A percentile compares a stretch with the other conserved stretches of the same genome.
phyloP scores from a whole-genome alignment of 768 basidiomycete genomes.

The Boletus edulis region DNA sequence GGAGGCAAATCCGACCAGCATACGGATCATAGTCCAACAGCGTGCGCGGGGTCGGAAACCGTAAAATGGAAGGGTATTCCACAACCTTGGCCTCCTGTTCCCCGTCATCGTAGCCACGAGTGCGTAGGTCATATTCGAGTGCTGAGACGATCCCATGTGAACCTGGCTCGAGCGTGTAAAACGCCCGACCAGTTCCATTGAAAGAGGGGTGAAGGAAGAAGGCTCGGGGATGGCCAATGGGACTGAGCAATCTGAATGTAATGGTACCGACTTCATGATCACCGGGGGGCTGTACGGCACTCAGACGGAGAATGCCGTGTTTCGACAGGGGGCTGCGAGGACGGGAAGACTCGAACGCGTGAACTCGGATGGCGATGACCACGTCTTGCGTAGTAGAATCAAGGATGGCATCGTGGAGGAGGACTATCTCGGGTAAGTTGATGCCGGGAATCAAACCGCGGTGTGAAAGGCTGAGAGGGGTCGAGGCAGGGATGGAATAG shows the following conservation, averaged over 20 bases:
- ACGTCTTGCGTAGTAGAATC: conserved; percentile 10
- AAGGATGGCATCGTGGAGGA: conserved; percentile 12
- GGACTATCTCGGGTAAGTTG: background rate
- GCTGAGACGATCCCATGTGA: background rate
- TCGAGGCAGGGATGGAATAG: background rate
- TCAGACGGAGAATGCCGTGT: conserved; percentile 12
- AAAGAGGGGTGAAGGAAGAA: conserved; percentile 1
- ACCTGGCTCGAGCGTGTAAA: background rate
- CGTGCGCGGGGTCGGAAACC: no score
- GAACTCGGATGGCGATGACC: conserved; percentile 7
- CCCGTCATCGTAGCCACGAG: no score
- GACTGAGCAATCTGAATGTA: conserved; percentile 1
- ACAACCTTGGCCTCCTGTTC: no score
- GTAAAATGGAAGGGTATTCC: no score
- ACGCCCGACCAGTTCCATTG: conserved; percentile 12
- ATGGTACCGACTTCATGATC: conserved; percentile 4
- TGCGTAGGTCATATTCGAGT: conserved; percentile 7
- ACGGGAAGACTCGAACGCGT: background rate
- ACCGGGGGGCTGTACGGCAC: background rate
- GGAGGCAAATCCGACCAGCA: no score
- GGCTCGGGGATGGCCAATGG: background rate
- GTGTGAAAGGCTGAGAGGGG: conserved; percentile 10
- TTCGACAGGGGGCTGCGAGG: background rate
- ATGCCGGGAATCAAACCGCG: conserved; percentile 3
- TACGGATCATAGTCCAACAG: no score